Evolutionary conservation across 2,329 filamentous ascomycete species (phyloP).

Genomic region (Fusarium mangiferae): DNA sequence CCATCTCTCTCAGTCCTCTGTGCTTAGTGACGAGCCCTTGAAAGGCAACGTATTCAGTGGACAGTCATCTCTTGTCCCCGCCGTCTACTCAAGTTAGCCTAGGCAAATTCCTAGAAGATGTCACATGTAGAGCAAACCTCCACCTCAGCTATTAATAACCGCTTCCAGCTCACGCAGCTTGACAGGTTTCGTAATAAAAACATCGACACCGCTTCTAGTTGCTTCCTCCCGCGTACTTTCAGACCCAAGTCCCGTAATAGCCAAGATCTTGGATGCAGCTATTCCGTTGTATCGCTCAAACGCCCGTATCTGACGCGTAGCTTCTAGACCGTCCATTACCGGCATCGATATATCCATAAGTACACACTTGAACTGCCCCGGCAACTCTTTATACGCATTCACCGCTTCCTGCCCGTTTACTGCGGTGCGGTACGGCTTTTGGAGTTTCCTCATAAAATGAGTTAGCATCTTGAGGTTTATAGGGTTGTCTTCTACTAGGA

Average conservation of each 20-base stretch:
- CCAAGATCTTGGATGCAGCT: neutral
- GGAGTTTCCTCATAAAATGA: conserved; percentile 48
- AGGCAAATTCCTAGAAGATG: neutral
- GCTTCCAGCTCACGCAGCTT: neutral
- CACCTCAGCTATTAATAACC: neutral
- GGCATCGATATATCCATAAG: conserved; percentile 17
- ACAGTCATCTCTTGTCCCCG: fast-evolving
- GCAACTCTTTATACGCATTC: conserved; percentile 31
- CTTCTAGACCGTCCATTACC: neutral
- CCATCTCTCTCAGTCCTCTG: neutral
- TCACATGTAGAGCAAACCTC: too few relatives aligned
- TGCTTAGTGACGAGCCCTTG: neutral
- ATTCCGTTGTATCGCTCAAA: neutral
- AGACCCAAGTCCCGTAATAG: neutral
- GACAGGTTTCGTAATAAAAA: conserved; percentile 5
- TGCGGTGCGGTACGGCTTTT: conserved; percentile 41
- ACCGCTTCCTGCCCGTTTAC: conserved; percentile 49
- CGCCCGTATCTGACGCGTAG: conserved; percentile 1
- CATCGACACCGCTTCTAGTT: neutral
- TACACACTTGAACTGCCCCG: neutral
- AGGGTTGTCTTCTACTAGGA: conserved; percentile 54
- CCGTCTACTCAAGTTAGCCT: neutral
- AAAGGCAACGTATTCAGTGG: too few relatives aligned
- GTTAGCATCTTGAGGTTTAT: conserved; percentile 51
- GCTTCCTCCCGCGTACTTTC: neutral